Percentiles rank a stretch among this genome's conserved stretches.
Evolutionary conservation across 1,284 basidiomycete species (phyloP).

Genomic region (Apiotrichum gracile): DNA sequence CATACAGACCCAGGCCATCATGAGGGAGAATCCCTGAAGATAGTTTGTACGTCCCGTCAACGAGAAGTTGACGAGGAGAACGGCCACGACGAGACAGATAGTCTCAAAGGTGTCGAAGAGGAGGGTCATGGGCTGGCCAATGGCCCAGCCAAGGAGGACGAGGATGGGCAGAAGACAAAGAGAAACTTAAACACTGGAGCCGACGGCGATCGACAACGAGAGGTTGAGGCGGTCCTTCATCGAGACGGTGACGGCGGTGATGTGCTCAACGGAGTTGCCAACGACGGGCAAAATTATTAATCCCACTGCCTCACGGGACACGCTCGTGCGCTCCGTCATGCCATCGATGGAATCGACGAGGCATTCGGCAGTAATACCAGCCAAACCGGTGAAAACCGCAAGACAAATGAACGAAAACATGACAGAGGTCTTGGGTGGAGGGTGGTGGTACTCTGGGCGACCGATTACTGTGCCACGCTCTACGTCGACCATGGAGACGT

Average conservation of each 20-base stretch:
- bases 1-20: constrained; percentile 49
- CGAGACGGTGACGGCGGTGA: constrained; percentile 79
- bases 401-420: constrained; percentile 42
- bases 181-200: constrained; percentile 86
- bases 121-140: constrained; percentile 50
- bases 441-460: constrained; percentile 9
- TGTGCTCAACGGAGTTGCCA: constrained; percentile 82
- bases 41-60: constrained; percentile 79
- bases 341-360: constrained; percentile 73
- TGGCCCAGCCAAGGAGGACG: constrained; percentile 51
- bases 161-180: constrained; percentile 74
- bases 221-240: constrained; percentile 59
- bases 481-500: constrained; percentile 5
- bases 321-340: constrained; percentile 49
- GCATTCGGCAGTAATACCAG: constrained; percentile 72
- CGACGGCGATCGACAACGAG: constrained; percentile 72
- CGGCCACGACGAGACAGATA: constrained; percentile 53
- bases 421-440: constrained; percentile 50
- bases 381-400: constrained; percentile 37
- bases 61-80: constrained; percentile 73
- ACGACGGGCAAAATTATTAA: constrained; percentile 77
- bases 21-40: constrained; percentile 57
- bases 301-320: constrained; percentile 68
- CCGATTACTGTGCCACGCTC: constrained; percentile 2
- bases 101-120: constrained; percentile 47